phyloP scores from a whole-genome alignment of 2,329 filamentous ascomycete species.

The Neonectria neomacrospora region DNA sequence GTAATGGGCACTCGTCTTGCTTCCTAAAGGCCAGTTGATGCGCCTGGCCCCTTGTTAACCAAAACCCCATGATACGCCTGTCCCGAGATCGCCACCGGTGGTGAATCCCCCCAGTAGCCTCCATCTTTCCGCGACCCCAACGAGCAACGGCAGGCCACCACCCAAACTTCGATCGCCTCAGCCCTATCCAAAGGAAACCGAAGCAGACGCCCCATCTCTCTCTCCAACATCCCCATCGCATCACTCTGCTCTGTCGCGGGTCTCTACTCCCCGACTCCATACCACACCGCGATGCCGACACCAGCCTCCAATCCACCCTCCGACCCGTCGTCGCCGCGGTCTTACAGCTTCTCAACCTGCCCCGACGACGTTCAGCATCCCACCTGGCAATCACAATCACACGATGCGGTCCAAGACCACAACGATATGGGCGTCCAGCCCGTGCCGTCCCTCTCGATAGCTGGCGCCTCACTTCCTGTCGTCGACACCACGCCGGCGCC shows the following conservation, averaged over 20 bases:
- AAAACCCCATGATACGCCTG: conserved; percentile 27
- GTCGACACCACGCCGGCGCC: conserved; percentile 35
- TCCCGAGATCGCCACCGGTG: conserved; percentile 43
- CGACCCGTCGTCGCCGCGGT: conserved; percentile 51
- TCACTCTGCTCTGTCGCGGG: conserved; percentile 24
- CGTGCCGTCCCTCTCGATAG: conserved; percentile 32
- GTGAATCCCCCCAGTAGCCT: conserved; percentile 38
- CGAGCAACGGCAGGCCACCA: conserved; percentile 26
- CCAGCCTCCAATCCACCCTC: conserved; percentile 57
- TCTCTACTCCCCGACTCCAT: conserved; percentile 11
- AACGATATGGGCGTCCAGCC: conserved; percentile 37
- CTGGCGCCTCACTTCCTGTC: conserved; percentile 37
- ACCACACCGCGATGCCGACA: conserved; percentile 55
- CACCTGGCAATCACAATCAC: conserved; percentile 41
- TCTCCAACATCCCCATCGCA: neutral
- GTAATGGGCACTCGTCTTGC: conserved; percentile 34
- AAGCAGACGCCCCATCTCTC: neutral
- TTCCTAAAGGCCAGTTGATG: conserved; percentile 37
- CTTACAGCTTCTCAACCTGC: conserved; percentile 55
- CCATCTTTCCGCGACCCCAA: conserved; percentile 33
- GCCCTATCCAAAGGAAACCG: conserved; percentile 15
- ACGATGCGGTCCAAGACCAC: conserved; percentile 35
- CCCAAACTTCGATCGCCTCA: conserved; percentile 31
- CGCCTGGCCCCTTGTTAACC: conserved; percentile 28
- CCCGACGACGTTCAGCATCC: conserved; percentile 54